Evolutionary conservation across 2,329 filamentous ascomycete species (phyloP).

Genomic region (Diaporthe australafricana): DNA sequence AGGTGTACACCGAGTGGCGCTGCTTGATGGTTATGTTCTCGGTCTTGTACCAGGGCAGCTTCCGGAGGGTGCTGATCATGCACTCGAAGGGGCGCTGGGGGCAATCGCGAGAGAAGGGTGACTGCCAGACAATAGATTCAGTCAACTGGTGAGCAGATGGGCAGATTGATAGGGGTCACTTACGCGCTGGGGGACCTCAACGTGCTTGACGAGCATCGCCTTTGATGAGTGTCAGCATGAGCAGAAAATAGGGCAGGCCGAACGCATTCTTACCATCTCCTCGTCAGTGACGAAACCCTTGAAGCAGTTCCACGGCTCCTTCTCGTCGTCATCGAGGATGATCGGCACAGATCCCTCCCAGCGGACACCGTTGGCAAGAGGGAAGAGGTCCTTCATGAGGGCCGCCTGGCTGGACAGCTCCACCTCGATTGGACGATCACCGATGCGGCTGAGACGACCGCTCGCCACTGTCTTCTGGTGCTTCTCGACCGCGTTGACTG

Average conservation of each 20-base stretch:
- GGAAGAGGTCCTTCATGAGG: conserved; percentile 73
- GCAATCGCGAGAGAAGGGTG: conserved; percentile 69
- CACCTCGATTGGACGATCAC: conserved; percentile 67
- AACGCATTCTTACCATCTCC: conserved; percentile 58
- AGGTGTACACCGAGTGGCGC: conserved; percentile 63
- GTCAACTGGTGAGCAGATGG: conserved; percentile 15
- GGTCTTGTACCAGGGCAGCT: conserved; percentile 72
- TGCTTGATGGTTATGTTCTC: conserved; percentile 68
- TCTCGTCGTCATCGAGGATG: conserved; percentile 50
- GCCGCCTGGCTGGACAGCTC: conserved; percentile 66
- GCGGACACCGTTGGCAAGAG: conserved; percentile 64
- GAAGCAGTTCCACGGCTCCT: conserved; percentile 63
- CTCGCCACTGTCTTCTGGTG: conserved; percentile 53
- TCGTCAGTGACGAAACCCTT: conserved; percentile 71
- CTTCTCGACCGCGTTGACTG: conserved; percentile 63
- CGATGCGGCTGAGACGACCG: conserved; percentile 62
- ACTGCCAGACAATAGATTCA: conserved; percentile 51
- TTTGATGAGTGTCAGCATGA: neutral
- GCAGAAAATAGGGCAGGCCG: neutral
- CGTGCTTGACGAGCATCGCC: conserved; percentile 71
- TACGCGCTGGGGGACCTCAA: conserved; percentile 71
- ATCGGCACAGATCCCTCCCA: conserved; percentile 64
- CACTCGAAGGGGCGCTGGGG: conserved; percentile 75
- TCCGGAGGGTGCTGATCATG: conserved; percentile 71
- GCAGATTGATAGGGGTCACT: conserved; percentile 46